A percentile compares a stretch with the other conserved stretches of the same genome.
phyloP scores from a whole-genome alignment of 2,329 filamentous ascomycete genomes.

The Nemania diffusa region DNA sequence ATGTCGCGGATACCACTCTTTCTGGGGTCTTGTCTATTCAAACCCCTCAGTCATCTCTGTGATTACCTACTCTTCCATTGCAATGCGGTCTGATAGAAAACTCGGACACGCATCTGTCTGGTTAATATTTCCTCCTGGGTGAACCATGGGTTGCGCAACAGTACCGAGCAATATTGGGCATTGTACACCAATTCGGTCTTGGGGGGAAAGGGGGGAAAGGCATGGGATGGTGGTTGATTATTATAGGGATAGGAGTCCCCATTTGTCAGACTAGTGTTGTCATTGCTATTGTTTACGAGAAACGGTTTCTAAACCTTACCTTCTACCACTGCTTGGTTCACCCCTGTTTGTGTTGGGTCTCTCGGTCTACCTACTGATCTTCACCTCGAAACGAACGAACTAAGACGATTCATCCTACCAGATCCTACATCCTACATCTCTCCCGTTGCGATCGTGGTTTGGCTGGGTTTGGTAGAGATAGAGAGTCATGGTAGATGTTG shows the following conservation, averaged over 20 bases:
- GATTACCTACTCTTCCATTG: neutral
- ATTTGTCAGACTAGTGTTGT: slow-evolving; percentile 20
- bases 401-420: neutral
- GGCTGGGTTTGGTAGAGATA: neutral
- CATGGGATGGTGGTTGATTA: neutral
- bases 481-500: neutral
- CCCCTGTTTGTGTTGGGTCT: neutral
- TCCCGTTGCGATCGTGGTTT: neutral
- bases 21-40: slow-evolving; percentile 1
- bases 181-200: slow-evolving; percentile 24
- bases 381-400: neutral
- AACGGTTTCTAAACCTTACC: slow-evolving; percentile 7
- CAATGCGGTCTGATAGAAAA: slow-evolving; percentile 6
- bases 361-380: neutral
- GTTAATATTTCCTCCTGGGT: slow-evolving; percentile 14
- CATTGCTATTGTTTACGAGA: slow-evolving; percentile 13
- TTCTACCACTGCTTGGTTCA: neutral
- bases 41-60: slow-evolving; percentile 23
- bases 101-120: slow-evolving; percentile 2
- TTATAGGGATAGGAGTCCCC: neutral
- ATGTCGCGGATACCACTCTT: neutral
- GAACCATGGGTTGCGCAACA: slow-evolving; percentile 17
- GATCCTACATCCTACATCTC: neutral
- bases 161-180: slow-evolving; percentile 11
- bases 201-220: neutral